phyloP scores from a whole-genome alignment of 768 basidiomycete genomes.

The Amanita polypyramis region DNA sequence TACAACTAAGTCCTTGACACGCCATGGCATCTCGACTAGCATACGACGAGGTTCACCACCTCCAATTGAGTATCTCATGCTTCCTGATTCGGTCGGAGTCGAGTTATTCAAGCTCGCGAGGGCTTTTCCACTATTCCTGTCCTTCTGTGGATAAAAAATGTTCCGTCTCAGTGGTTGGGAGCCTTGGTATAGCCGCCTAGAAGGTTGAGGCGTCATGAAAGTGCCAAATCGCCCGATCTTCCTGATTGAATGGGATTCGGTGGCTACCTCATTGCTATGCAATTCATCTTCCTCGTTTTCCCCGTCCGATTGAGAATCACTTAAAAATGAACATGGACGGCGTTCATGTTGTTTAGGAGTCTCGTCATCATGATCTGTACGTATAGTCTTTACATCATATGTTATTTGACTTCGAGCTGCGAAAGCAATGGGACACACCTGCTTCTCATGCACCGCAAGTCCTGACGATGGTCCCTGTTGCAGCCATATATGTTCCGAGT shows the following conservation, averaged over 20 bases:
- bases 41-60: slow-evolving; percentile 37
- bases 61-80: slow-evolving; percentile 31
- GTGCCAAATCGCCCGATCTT: slow-evolving; percentile 17
- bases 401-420: neutral
- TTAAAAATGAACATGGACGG: neutral
- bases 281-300: neutral
- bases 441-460: slow-evolving; percentile 13
- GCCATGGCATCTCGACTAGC: slow-evolving; percentile 42
- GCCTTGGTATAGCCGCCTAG: slow-evolving; percentile 5
- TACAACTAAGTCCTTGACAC: slow-evolving; percentile 43
- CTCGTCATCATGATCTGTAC: neutral
- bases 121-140: neutral
- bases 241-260: neutral
- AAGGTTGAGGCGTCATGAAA: slow-evolving; percentile 53
- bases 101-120: neutral
- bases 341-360: neutral
- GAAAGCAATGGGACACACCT: slow-evolving; percentile 11
- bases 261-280: neutral
- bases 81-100: slow-evolving; percentile 1
- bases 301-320: neutral
- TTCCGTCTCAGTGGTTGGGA: neutral
- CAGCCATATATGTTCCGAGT: slow-evolving; percentile 32
- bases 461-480: slow-evolving; percentile 21
- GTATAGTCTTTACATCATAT: neutral
- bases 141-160: neutral